Conservation (phyloP, 768 basidiomycete genomes). For the Mycena sanguinolenta region DNA sequence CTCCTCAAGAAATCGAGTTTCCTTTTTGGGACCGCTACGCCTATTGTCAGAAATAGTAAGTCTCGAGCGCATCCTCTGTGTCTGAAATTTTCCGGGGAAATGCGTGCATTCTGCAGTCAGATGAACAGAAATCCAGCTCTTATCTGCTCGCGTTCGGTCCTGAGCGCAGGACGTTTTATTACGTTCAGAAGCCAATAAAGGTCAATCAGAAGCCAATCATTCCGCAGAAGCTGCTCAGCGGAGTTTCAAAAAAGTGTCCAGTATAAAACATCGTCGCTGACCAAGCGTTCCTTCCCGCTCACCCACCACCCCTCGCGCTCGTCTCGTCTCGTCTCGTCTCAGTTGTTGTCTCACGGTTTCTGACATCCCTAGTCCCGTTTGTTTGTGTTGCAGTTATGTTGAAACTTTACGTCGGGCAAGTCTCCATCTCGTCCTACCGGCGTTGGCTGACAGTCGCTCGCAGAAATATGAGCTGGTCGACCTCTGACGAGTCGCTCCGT, state of each 20-base stretch:
- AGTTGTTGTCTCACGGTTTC: constrained; percentile 3
- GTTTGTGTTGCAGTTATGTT: constrained; percentile 23
- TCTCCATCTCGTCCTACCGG: neutral
- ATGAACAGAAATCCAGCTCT: neutral
- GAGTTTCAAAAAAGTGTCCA: constrained; percentile 23
- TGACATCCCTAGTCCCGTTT: constrained; percentile 3
- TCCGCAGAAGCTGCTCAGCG: constrained; percentile 7
- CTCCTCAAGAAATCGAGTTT: neutral
- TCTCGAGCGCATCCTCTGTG: neutral
- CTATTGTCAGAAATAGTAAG: neutral
- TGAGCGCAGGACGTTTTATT: neutral
- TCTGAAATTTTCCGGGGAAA: neutral
- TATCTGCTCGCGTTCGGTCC: neutral
- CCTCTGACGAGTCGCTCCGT: constrained; percentile 63
- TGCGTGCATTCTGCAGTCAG: neutral
- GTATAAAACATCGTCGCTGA: neutral
- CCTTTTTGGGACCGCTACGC: constrained; percentile 21
- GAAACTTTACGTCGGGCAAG: constrained; percentile 35
- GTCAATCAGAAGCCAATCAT: constrained; percentile 15
- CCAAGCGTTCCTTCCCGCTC: neutral
- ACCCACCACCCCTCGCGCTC: constrained; percentile 12
- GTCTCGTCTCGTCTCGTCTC: constrained; percentile 10
- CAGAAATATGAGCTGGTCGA: constrained; percentile 97
- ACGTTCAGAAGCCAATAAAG: constrained; percentile 1
- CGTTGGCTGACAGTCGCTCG: constrained; percentile 37